phyloP scores from a whole-genome alignment of 2,329 filamentous ascomycete species.

The Talaromyces sp. region DNA sequence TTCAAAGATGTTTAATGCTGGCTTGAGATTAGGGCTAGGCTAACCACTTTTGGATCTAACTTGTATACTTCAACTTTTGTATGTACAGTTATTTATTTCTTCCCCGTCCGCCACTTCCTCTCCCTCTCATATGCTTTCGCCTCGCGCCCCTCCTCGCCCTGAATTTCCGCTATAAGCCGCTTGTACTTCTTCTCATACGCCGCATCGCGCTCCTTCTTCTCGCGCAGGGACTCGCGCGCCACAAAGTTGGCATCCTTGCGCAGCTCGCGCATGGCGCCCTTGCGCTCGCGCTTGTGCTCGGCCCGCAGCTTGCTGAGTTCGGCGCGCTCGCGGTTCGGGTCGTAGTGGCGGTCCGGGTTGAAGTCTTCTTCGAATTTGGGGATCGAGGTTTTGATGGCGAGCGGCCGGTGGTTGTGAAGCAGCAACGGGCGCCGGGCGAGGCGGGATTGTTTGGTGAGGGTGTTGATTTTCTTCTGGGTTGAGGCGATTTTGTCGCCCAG shows the following conservation, averaged over 20 bases:
- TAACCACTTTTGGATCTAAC: background rate
- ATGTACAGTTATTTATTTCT: constrained; percentile 34
- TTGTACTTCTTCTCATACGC: constrained; percentile 97
- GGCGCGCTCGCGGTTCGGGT: constrained; percentile 83
- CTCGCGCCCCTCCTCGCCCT: constrained; percentile 84
- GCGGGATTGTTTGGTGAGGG: constrained; percentile 52
- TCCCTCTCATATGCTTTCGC: constrained; percentile 85
- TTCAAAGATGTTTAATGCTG: background rate
- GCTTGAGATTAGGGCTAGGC: background rate
- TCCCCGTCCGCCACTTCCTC: constrained; percentile 67
- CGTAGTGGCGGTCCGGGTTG: constrained; percentile 95
- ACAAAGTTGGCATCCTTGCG: constrained; percentile 94
- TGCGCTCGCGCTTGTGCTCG: constrained; percentile 91
- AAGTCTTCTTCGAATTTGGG: constrained; percentile 96
- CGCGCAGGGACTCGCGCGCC: constrained; percentile 77
- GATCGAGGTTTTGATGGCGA: constrained; percentile 80
- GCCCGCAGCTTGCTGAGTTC: constrained; percentile 77
- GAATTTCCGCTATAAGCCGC: constrained; percentile 86
- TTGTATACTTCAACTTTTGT: too few relatives aligned
- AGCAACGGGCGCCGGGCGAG: constrained; percentile 71
- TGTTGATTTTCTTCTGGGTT: constrained; percentile 31
- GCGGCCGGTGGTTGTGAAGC: constrained; percentile 81
- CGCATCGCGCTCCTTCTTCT: constrained; percentile 90
- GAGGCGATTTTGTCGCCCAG: constrained; percentile 22
- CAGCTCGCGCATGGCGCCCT: constrained; percentile 89